phyloP scores from a whole-genome alignment of 441 rosid genomes.

The Adansonia grandidieri region DNA sequence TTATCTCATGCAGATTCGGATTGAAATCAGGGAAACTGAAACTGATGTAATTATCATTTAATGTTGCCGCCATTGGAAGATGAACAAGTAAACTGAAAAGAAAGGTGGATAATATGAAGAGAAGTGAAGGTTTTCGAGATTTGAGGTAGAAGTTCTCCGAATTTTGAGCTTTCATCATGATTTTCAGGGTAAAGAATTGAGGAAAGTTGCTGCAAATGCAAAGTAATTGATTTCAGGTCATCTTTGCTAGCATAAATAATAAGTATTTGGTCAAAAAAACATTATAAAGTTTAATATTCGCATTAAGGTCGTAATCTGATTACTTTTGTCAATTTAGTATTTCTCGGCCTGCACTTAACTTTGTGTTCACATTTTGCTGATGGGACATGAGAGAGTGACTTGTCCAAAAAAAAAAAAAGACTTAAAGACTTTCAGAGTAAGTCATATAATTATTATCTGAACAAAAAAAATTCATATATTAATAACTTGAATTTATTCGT shows the following conservation, averaged over 20 bases:
- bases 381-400: too few relatives aligned
- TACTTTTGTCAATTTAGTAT: not conserved
- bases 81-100: not conserved
- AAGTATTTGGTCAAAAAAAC: not conserved
- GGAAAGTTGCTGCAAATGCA: not conserved
- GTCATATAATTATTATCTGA: too few relatives aligned
- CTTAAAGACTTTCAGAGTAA: too few relatives aligned
- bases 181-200: not conserved
- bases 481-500: too few relatives aligned
- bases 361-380: too few relatives aligned
- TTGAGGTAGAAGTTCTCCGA: not conserved
- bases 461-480: too few relatives aligned
- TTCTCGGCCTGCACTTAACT: not conserved
- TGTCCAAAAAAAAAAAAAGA: too few relatives aligned
- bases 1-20: not conserved
- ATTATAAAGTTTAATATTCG: not conserved
- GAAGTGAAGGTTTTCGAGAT: not conserved
- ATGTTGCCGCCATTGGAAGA: not conserved
- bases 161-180: not conserved
- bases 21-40: conserved; percentile 1
- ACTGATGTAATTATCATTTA: not conserved
- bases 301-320: not conserved
- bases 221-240: not conserved
- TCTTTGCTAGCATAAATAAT: not conserved
- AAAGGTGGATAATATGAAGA: conserved; percentile 5